Evolutionary conservation across 1,284 basidiomycete species (phyloP).

Genomic region (Ustilago loliicola): DNA sequence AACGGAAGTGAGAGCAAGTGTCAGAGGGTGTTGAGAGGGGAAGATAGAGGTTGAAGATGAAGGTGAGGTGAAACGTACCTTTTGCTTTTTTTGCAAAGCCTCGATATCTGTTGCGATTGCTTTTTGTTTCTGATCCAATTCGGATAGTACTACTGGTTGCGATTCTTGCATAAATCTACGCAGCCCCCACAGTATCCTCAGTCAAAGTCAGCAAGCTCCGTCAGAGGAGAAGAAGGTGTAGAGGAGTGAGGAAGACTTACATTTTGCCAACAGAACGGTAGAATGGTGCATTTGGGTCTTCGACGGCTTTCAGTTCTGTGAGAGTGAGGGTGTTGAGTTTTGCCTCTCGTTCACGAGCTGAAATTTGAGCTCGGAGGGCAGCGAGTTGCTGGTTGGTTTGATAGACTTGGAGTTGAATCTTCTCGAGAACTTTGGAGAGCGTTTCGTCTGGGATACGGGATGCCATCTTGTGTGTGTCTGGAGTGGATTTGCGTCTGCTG

Average conservation of each 20-base stretch:
- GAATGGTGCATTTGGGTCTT: slow-evolving; percentile 30
- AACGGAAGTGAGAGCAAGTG: slow-evolving; percentile 38
- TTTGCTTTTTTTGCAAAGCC: slow-evolving; percentile 7
- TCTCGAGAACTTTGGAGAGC: slow-evolving; percentile 42
- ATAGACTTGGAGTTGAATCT: slow-evolving; percentile 47
- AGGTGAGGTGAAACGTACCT: not conserved
- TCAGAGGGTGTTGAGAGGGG: not conserved
- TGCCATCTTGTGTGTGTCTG: slow-evolving; percentile 13
- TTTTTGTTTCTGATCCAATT: slow-evolving; percentile 27
- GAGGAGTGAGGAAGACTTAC: slow-evolving; percentile 20
- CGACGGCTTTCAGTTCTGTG: slow-evolving; percentile 32
- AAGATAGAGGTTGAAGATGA: not conserved
- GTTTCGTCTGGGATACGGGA: slow-evolving; percentile 41
- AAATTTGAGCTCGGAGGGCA: slow-evolving; percentile 37
- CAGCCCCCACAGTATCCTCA: not conserved
- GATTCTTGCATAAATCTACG: slow-evolving; percentile 47
- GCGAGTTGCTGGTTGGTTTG: slow-evolving; percentile 44
- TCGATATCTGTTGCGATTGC: slow-evolving; percentile 30
- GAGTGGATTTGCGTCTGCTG: not conserved
- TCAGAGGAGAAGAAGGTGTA: not conserved
- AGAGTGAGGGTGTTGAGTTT: slow-evolving; percentile 44
- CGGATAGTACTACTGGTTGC: slow-evolving; percentile 22
- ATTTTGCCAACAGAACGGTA: slow-evolving; percentile 45
- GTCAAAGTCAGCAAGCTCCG: not conserved
- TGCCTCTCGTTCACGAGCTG: slow-evolving; percentile 34